Evolutionary conservation across 345 rosid species (phyloP).

Genomic region (Acer saccharum): DNA sequence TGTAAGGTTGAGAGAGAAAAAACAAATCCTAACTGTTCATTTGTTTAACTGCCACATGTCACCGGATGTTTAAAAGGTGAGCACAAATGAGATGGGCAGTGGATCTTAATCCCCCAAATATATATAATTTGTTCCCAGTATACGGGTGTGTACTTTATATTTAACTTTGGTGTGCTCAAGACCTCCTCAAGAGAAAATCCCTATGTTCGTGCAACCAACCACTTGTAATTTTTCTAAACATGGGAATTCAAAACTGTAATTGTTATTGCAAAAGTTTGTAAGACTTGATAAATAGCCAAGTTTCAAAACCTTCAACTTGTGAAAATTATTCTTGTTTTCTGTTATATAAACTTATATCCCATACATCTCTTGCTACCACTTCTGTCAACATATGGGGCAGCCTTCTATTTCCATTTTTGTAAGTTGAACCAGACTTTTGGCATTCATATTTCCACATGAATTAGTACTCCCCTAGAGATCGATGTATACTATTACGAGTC

Average conservation of each 20-base stretch:
- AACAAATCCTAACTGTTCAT: no score
- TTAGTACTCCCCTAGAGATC: no score
- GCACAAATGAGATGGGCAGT: no score
- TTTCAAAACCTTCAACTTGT: neutral
- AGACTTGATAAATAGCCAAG: neutral
- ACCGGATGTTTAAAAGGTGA: no score
- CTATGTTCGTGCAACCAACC: no score
- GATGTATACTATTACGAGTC: no score
- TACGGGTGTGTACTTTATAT: neutral
- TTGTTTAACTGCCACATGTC: no score
- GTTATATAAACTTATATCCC: neutral
- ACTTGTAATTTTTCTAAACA: no score
- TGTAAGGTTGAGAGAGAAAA: no score
- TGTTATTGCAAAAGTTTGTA: neutral
- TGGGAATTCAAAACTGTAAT: no score
- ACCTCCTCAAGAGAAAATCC: neutral
- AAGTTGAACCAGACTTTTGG: constrained; percentile 4
- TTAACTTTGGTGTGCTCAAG: neutral
- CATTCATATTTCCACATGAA: neutral
- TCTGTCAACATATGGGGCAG: neutral
- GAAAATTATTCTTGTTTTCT: neutral
- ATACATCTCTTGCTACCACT: neutral
- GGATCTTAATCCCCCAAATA: neutral
- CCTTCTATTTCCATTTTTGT: neutral
- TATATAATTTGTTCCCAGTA: no score